phyloP scores from a whole-genome alignment of 2,329 filamentous ascomycete species.

The Cladosporium colombiae region DNA sequence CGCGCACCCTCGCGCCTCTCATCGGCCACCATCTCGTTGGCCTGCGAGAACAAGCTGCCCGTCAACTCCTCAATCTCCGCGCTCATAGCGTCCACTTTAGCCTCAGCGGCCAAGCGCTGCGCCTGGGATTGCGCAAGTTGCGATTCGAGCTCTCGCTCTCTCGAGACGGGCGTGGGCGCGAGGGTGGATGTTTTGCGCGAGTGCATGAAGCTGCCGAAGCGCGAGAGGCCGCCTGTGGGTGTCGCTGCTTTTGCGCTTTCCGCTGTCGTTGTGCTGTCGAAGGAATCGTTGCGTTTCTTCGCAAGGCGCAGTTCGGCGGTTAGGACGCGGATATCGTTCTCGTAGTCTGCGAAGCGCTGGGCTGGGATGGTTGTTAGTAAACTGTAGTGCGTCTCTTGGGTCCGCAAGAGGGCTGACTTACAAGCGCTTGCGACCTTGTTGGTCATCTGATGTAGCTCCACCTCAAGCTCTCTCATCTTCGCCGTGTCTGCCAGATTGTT shows the following conservation, averaged over 20 bases:
- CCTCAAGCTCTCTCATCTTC: slow-evolving; percentile 64
- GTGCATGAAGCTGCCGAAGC: slow-evolving; percentile 47
- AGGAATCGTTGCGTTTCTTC: slow-evolving; percentile 22
- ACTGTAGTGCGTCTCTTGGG: not conserved
- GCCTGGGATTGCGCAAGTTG: slow-evolving; percentile 67
- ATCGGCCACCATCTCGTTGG: slow-evolving; percentile 82
- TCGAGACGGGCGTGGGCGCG: slow-evolving; percentile 30
- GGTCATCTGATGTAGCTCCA: slow-evolving; percentile 69
- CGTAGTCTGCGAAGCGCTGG: slow-evolving; percentile 69
- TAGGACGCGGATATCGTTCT: slow-evolving; percentile 70
- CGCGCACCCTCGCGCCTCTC: slow-evolving; percentile 71
- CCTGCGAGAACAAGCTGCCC: slow-evolving; percentile 74
- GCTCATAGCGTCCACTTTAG: slow-evolving; percentile 64
- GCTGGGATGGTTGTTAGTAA: slow-evolving; percentile 25
- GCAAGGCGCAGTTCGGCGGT: slow-evolving; percentile 44
- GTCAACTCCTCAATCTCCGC: slow-evolving; percentile 78
- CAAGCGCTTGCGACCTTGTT: slow-evolving; percentile 67
- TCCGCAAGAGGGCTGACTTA: slow-evolving; percentile 37
- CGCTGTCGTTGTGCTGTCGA: slow-evolving; percentile 20
- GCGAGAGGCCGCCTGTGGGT: slow-evolving; percentile 26
- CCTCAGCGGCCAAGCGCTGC: slow-evolving; percentile 69
- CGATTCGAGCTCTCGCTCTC: slow-evolving; percentile 55
- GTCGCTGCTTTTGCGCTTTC: slow-evolving; percentile 28
- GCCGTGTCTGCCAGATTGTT: slow-evolving; percentile 16
- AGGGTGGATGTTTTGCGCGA: slow-evolving; percentile 37